A percentile compares a stretch with the other conserved stretches of the same genome.
Conservation (phyloP, 2,329 filamentous ascomycete genomes). For the Alternaria solani region DNA sequence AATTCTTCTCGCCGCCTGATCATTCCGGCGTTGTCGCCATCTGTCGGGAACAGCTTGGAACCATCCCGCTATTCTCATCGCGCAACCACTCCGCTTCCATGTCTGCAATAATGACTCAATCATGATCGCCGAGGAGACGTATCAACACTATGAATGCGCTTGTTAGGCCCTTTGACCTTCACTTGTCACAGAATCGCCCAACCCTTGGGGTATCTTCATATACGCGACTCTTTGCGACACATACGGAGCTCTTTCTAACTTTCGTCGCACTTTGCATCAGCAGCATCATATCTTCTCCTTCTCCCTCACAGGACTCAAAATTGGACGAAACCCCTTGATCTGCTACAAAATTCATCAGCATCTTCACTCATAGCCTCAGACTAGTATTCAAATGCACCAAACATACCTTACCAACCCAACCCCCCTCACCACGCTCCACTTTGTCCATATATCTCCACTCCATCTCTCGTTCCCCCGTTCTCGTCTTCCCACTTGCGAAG, state of each 20-base stretch:
- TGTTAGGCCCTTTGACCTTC: background rate
- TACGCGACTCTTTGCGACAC: background rate
- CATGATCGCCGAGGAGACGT: background rate
- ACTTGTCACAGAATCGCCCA: background rate
- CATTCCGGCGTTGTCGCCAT: background rate
- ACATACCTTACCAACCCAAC: background rate
- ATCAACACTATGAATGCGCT: background rate
- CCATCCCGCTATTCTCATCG: no score
- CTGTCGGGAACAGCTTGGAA: no score
- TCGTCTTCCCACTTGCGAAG: no score
- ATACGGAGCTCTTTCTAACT: background rate
- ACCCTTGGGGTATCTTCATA: background rate
- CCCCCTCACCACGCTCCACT: background rate
- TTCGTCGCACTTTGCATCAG: background rate
- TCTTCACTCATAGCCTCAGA: background rate
- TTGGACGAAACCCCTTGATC: background rate
- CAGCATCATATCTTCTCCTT: constrained; percentile 1
- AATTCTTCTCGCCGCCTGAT: background rate
- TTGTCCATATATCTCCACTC: background rate
- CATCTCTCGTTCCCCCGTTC: background rate
- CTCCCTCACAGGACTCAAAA: background rate
- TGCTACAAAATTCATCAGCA: background rate
- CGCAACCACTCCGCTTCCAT: no score
- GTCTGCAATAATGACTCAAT: no score
- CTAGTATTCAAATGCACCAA: background rate